These are phyloP conservation scores for Scedosporium boydii DNA, from an alignment of 2,329 filamentous ascomycete genomes.

Conservation along the genomic window DNA sequence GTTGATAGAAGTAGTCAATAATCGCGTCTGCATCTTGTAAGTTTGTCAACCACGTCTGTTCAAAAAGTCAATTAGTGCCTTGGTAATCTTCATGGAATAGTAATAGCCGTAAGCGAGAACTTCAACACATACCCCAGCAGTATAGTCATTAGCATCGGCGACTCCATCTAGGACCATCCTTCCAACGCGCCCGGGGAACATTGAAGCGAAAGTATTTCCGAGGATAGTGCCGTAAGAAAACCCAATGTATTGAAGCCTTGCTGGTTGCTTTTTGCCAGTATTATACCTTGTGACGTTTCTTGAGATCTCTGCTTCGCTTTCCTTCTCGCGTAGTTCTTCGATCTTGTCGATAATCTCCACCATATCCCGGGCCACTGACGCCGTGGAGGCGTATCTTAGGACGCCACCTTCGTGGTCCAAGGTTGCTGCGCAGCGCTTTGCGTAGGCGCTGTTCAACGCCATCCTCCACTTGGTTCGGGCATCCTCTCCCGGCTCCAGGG, in stretches of 20 bases:
- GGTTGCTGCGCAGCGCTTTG: constrained; percentile 17
- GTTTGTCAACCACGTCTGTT: constrained; percentile 24
- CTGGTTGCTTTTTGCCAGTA: constrained; percentile 7
- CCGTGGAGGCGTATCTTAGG: constrained; percentile 23
- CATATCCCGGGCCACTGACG: constrained; percentile 32
- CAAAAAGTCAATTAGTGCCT: neutral
- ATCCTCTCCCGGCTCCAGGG: constrained; percentile 10
- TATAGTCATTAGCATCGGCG: constrained; percentile 26
- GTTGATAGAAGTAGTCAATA: constrained; percentile 22
- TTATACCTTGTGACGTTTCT: neutral
- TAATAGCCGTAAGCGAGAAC: neutral
- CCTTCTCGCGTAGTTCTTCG: constrained; percentile 19
- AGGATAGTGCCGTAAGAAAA: constrained; percentile 36
- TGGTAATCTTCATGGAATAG: neutral
- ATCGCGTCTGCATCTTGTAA: constrained; percentile 26
- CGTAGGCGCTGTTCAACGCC: constrained; percentile 15
- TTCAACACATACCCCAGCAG: constrained; percentile 17
- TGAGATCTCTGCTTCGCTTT: neutral
- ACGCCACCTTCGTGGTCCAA: constrained; percentile 17
- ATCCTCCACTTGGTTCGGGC: constrained; percentile 12
- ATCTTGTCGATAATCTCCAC: constrained; percentile 32
- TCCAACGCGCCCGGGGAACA: constrained; percentile 26
- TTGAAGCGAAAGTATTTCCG: constrained; percentile 24
- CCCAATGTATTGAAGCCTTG: constrained; percentile 35
- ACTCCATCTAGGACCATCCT: constrained; percentile 33